A percentile compares a stretch with the other conserved stretches of the same genome.
Evolutionary conservation across 2,329 filamentous ascomycete species (phyloP).

Genomic region (Ascochyta pisi): DNA sequence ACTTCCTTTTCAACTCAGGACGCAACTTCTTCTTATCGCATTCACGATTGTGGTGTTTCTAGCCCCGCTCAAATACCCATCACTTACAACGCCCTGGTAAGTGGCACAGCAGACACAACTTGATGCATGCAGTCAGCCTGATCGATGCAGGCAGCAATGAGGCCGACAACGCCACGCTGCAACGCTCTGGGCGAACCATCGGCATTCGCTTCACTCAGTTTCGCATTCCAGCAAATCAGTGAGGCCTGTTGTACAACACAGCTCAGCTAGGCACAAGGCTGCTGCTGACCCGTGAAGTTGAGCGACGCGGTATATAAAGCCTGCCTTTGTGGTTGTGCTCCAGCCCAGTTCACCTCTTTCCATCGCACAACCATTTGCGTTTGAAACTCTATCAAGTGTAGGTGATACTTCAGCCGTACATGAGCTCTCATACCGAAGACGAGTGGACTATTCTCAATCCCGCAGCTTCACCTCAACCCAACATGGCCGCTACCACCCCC

Average conservation of each 20-base stretch:
- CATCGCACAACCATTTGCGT: background rate
- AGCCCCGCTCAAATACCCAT: background rate
- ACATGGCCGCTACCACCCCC: conserved; percentile 20
- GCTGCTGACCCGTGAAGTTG: conserved; percentile 3
- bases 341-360: background rate
- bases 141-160: conserved; percentile 8
- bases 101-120: background rate
- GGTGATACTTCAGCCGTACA: conserved; percentile 11
- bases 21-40: background rate
- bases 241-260: background rate
- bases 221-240: background rate
- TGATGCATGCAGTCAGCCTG: conserved; percentile 2
- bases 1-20: background rate
- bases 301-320: background rate
- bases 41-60: background rate
- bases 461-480: background rate
- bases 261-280: conserved; percentile 1
- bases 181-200: conserved; percentile 5
- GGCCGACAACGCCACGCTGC: conserved; percentile 10
- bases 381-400: background rate
- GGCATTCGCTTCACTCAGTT: conserved; percentile 8
- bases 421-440: conserved; percentile 27
- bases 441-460: conserved; percentile 29
- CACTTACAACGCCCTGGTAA: no score
- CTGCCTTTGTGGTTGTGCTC: background rate